phyloP scores from a whole-genome alignment of 1,284 basidiomycete species.

The Sporisorium reilianum region DNA sequence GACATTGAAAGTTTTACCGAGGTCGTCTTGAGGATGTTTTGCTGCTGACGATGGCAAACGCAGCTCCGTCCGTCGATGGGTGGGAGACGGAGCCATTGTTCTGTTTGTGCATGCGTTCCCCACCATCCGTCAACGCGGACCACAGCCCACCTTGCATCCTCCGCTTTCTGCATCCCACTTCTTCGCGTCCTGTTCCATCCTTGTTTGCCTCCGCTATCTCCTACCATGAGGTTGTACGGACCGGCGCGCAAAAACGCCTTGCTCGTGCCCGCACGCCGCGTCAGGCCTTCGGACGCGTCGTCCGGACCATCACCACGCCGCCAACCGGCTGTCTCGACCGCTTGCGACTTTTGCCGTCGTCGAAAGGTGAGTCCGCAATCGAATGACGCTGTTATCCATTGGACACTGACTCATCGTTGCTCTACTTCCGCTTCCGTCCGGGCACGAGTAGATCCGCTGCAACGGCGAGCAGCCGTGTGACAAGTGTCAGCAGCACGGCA shows the following conservation, averaged over 20 bases:
- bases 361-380: constrained; percentile 31
- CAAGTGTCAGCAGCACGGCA: constrained; percentile 25
- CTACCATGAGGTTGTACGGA: neutral
- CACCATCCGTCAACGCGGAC: no score
- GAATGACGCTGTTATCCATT: no score
- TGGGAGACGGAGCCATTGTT: no score
- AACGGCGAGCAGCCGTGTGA: constrained; percentile 16
- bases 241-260: neutral
- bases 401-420: neutral
- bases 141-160: no score
- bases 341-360: constrained; percentile 31
- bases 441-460: constrained; percentile 18
- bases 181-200: neutral
- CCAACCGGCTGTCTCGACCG: constrained; percentile 19
- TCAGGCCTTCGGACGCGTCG: neutral
- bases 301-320: constrained; percentile 5
- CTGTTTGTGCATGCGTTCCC: no score
- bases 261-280: neutral
- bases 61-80: no score
- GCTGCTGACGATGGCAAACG: no score
- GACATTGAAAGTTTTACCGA: no score
- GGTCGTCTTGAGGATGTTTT: no score
- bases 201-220: neutral
- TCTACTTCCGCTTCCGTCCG: neutral
- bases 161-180: neutral